A percentile compares a stretch with the other conserved stretches of the same genome.
Evolutionary conservation across 2,329 filamentous ascomycete genomes (phyloP).

Genomic region (Aspergillus fumigatus): DNA sequence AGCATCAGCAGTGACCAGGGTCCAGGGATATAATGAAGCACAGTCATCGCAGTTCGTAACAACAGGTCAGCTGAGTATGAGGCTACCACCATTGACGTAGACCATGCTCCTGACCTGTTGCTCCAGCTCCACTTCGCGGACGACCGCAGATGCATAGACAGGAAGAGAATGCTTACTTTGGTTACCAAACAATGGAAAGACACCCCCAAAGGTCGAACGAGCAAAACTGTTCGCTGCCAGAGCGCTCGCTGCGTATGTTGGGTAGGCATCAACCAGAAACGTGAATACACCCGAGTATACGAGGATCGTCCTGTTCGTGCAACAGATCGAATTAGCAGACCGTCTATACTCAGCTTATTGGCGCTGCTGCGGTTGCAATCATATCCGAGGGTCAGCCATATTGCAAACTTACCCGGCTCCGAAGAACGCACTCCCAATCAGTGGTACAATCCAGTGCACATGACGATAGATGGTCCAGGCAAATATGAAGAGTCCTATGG

Average conservation of each 20-base stretch:
- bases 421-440: conserved; percentile 69
- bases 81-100: not conserved
- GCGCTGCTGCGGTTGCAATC: conserved; percentile 22
- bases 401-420: conserved; percentile 58
- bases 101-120: not conserved
- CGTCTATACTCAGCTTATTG: not conserved
- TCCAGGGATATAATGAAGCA: conserved; percentile 8
- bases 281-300: conserved; percentile 83
- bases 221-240: conserved; percentile 80
- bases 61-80: conserved; percentile 1
- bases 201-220: conserved; percentile 72
- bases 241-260: conserved; percentile 51
- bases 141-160: not conserved
- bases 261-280: conserved; percentile 66
- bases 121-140: not conserved
- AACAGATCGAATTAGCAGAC: conserved; percentile 7
- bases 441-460: conserved; percentile 72
- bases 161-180: conserved; percentile 40
- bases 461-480: conserved; percentile 72
- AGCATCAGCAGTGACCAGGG: conserved; percentile 17
- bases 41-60: not conserved
- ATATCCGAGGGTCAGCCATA: conserved; percentile 24
- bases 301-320: conserved; percentile 59
- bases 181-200: conserved; percentile 70
- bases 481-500: conserved; percentile 81